Evolutionary conservation across 345 rosid species (phyloP).

Genomic region (Hevea brasiliensis): DNA sequence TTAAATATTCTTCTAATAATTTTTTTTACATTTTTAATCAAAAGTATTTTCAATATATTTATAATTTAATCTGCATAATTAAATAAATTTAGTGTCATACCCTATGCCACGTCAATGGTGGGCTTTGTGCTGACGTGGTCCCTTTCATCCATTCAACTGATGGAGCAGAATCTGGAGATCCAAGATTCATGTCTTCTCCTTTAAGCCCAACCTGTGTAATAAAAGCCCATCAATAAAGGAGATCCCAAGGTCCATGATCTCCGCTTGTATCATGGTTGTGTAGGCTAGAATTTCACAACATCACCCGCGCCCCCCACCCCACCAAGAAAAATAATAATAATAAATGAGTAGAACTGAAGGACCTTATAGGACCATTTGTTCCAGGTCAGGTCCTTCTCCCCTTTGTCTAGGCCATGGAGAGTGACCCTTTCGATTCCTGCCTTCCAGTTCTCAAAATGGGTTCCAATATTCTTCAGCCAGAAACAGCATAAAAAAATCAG

Average conservation of each 20-base stretch:
- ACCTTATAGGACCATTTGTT: conserved; percentile 34
- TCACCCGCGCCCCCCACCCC: too few relatives aligned
- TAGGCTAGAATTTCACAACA: too few relatives aligned
- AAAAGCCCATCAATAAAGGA: background rate
- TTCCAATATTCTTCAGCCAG: conserved; percentile 25
- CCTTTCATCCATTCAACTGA: too few relatives aligned
- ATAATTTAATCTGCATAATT: too few relatives aligned
- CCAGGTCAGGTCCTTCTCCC: conserved; percentile 23
- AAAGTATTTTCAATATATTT: too few relatives aligned
- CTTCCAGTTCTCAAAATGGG: conserved; percentile 26
- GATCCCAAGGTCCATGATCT: too few relatives aligned
- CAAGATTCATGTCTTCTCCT: conserved; percentile 25
- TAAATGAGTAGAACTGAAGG: background rate
- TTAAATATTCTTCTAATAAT: too few relatives aligned
- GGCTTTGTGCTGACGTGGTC: background rate
- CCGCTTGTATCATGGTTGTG: too few relatives aligned
- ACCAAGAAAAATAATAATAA: too few relatives aligned
- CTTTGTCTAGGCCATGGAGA: conserved; percentile 24
- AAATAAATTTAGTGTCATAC: background rate
- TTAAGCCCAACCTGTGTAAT: conserved; percentile 24
- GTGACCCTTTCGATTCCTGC: conserved; percentile 26
- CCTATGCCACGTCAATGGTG: conserved; percentile 28
- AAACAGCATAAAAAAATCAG: background rate
- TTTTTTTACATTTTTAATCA: too few relatives aligned
- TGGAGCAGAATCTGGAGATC: conserved; percentile 1